Conservation (phyloP, 352 stramenopile species). For the Globisporangium abappressorium region DNA sequence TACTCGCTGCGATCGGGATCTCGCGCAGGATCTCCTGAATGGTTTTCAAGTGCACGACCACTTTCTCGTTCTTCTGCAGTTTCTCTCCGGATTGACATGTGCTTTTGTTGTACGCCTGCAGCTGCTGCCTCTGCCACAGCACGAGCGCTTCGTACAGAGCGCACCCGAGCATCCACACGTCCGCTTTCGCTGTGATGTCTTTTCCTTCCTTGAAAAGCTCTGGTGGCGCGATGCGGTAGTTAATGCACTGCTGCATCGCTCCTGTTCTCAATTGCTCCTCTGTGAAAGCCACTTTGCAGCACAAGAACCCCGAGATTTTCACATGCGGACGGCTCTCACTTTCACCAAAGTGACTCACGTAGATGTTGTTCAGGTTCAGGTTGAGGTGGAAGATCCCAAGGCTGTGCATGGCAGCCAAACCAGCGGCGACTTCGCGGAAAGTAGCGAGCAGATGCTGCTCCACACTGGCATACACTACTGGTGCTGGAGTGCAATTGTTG, state of each 20-base stretch:
- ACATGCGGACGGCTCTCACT: constrained; percentile 16
- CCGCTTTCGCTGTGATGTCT: constrained; percentile 40
- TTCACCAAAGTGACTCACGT: constrained; percentile 19
- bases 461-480: constrained; percentile 21
- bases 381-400: constrained; percentile 52
- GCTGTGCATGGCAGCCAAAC: constrained; percentile 54
- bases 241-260: constrained; percentile 38
- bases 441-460: constrained; percentile 32
- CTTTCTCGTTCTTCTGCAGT: neutral
- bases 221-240: constrained; percentile 37
- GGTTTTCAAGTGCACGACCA: constrained; percentile 41
- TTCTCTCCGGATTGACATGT: constrained; percentile 9
- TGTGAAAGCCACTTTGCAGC: constrained; percentile 44
- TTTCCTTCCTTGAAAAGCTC: constrained; percentile 29
- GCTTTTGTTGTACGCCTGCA: constrained; percentile 17
- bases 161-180: constrained; percentile 69
- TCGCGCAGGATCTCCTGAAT: constrained; percentile 42
- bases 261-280: constrained; percentile 22
- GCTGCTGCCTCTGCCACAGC: constrained; percentile 46
- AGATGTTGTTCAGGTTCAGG: constrained; percentile 50
- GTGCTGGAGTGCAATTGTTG: neutral
- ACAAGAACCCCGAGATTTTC: constrained; percentile 38
- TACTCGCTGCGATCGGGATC: constrained; percentile 45
- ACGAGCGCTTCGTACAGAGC: constrained; percentile 50
- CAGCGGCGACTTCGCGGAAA: constrained; percentile 50